phyloP scores from a whole-genome alignment of 1,284 basidiomycete species.

The Prillingera fragicola region DNA sequence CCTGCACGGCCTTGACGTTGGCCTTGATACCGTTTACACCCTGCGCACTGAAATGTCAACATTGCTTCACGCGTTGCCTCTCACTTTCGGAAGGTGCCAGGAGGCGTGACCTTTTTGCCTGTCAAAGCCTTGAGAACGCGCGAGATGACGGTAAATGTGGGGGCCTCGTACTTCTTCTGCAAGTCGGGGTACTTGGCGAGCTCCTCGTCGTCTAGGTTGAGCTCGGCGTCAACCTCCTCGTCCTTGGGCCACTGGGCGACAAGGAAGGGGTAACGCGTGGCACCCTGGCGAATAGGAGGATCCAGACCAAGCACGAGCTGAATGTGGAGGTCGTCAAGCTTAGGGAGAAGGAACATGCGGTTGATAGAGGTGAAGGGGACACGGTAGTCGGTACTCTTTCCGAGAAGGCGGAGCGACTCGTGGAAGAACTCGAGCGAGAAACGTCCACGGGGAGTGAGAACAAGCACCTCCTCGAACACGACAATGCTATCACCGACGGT shows the following conservation, averaged over 20 bases:
- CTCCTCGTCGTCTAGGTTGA: conserved; percentile 76
- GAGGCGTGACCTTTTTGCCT: conserved; percentile 79
- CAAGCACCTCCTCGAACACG: conserved; percentile 94
- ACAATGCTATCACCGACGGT: conserved; percentile 88
- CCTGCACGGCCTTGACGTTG: conserved; percentile 94
- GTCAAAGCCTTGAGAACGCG: conserved; percentile 88
- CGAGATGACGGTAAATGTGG: conserved; percentile 93
- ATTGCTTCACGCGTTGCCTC: conserved; percentile 4
- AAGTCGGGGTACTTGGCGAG: conserved; percentile 52
- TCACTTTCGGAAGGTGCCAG: conserved; percentile 78
- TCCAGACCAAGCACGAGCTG: conserved; percentile 87
- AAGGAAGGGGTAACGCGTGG: conserved; percentile 94
- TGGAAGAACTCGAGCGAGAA: conserved; percentile 98
- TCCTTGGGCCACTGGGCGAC: conserved; percentile 97
- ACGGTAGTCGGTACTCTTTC: conserved; percentile 99
- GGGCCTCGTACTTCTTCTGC: conserved; percentile 62
- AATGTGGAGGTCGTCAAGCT: conserved; percentile 88
- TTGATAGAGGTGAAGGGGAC: conserved; percentile 87
- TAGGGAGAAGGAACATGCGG: conserved; percentile 86
- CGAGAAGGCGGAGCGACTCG: conserved; percentile 85
- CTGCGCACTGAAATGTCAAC: conserved; percentile 43
- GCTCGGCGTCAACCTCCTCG: conserved; percentile 92
- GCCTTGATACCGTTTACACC: conserved; percentile 69
- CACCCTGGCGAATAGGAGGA: conserved; percentile 93
- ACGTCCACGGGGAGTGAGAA: conserved; percentile 89